A percentile compares a stretch with the other conserved stretches of the same genome.
phyloP scores from a whole-genome alignment of 306 rosid genomes.

The Notholithocarpus densiflorus region DNA sequence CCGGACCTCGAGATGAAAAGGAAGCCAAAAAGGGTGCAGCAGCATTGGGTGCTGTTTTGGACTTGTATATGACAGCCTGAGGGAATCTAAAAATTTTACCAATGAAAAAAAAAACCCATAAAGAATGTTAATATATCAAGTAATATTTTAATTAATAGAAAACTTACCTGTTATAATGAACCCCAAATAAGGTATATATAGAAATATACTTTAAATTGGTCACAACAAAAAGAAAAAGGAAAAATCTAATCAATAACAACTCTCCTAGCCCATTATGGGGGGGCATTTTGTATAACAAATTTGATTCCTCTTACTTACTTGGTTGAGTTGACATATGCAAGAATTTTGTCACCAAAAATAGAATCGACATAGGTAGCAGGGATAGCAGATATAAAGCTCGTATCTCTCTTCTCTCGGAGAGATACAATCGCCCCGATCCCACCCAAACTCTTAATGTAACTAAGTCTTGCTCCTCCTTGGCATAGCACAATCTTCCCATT shows the following conservation, averaged over 20 bases:
- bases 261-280: too few species aligned
- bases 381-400: conserved; percentile 32
- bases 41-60: conserved; percentile 8
- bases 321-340: conserved; percentile 61
- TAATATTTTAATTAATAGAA: too few species aligned
- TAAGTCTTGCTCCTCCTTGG: conserved; percentile 31
- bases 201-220: too few species aligned
- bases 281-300: too few species aligned
- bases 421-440: conserved; percentile 60
- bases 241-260: too few species aligned
- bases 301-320: conserved; percentile 41
- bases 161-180: too few species aligned
- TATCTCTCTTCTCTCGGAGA: conserved; percentile 19
- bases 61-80: conserved; percentile 49
- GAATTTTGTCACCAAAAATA: not conserved
- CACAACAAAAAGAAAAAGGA: too few species aligned
- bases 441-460: conserved; percentile 37
- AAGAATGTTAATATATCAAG: too few species aligned
- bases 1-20: conserved; percentile 79
- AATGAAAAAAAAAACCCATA: too few species aligned
- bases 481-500: conserved; percentile 68
- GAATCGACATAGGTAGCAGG: conserved; percentile 39
- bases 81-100: conserved; percentile 39
- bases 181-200: too few species aligned
- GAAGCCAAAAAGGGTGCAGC: conserved; percentile 63